phyloP scores from a whole-genome alignment of 371 early-diverging fungal genomes.

The Rhizopus microsporus region DNA sequence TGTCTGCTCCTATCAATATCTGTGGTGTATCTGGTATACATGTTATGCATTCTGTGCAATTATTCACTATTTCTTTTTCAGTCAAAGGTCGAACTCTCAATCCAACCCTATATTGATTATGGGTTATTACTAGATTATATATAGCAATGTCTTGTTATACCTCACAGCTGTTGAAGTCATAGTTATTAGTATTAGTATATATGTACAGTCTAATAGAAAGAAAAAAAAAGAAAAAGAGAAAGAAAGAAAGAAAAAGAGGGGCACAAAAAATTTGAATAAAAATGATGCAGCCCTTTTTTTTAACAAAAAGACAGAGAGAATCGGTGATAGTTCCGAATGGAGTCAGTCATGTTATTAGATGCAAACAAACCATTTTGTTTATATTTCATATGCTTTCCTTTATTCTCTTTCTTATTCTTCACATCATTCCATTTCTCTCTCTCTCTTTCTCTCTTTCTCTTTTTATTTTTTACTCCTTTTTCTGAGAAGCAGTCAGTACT shows the following conservation, averaged over 20 bases:
- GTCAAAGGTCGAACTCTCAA: constrained; percentile 82
- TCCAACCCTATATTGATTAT: constrained; percentile 62
- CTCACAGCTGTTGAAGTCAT: constrained; percentile 48
- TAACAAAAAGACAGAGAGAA: too few species aligned
- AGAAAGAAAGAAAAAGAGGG: constrained; percentile 10
- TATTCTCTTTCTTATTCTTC: too few species aligned
- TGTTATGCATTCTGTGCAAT: constrained; percentile 73
- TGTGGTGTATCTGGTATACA: constrained; percentile 69
- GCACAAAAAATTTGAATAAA: constrained; percentile 1
- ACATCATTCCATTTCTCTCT: too few species aligned
- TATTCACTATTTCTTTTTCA: constrained; percentile 74
- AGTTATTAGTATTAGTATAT: neutral
- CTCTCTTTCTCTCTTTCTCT: too few species aligned
- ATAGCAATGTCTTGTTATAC: constrained; percentile 14
- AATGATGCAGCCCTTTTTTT: too few species aligned
- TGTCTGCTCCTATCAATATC: constrained; percentile 68
- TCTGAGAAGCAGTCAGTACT: too few species aligned
- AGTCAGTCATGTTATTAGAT: too few species aligned
- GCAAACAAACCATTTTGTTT: too few species aligned
- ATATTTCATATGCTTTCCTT: too few species aligned
- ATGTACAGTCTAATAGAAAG: neutral
- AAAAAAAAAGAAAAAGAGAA: neutral
- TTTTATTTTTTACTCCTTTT: too few species aligned
- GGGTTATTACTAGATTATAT: neutral
- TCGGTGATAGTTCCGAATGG: too few species aligned